Evolutionary conservation across 2,329 filamentous ascomycete genomes (phyloP), one percentile per base, ranked within the genome.

Genomic region (Kalaharituber pfeilii): DNA sequence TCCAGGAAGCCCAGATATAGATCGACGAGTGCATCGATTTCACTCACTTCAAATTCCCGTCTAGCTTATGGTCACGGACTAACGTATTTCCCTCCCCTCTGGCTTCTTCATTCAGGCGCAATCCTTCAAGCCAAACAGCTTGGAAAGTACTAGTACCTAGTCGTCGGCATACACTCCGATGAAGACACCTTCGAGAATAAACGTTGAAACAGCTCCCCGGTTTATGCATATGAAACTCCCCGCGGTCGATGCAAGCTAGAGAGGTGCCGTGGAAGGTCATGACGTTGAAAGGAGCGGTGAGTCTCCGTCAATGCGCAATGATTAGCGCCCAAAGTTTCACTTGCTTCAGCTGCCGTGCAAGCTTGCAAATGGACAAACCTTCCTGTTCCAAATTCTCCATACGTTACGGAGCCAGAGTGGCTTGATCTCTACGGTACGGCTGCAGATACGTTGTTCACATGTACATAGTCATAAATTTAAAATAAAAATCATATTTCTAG

Each of bases 11-110:
- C 64, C 81, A 89, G 62, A 85, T 98, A 65, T 98, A 91, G 93
- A 84, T 98, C 26, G 91, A 98, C 68, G 91, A 91, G 59, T 98
- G 91, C 75, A 98, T 95, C 72, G 91, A 98, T 72, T 98, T 98
- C 71, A 93, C 88, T 71, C 91, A 98, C 69, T 91, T 86, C 22
- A 20, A 30, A 13, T 11, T 8, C n/a, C 47, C n/a, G 25, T n/a
- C n/a, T n/a, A n/a, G n/a, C n/a, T n/a, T n/a, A n/a, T n/a, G n/a
- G n/a, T n/a, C n/a, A n/a, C n/a, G n/a, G n/a, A n/a, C 33, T 39
- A 39, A 39, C 33, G 13, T 39, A 13, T 33, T n/a, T n/a, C 9
- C 49, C n/a, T 9, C 49, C 13, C 49, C 28, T 7, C 11, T 28
- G 20, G 25, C 50, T 7, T 47, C 5, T 64, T 64, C 91, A 98